A percentile compares a stretch with the other conserved stretches of the same genome.
These are phyloP conservation scores for Cystobasidium sp. DNA, from an alignment of 1,284 basidiomycete species.

Conservation along the genomic window DNA sequence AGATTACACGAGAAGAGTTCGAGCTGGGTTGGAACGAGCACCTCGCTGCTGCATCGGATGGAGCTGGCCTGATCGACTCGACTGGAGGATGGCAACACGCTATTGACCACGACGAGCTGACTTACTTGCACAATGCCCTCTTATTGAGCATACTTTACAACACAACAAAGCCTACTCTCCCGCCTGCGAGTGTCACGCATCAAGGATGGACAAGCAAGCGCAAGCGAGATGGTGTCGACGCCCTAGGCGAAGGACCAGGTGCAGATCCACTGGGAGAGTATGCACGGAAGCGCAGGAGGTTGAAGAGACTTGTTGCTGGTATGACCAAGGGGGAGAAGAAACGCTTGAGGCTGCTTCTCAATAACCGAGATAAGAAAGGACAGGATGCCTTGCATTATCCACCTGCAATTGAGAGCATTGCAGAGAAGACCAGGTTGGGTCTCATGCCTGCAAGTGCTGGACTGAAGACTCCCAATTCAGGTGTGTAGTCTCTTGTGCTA, in stretches of 20 bases:
- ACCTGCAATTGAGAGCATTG: conserved; percentile 20
- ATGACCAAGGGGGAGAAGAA: conserved; percentile 53
- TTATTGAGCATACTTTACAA: conserved; percentile 60
- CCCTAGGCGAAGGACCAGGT: conserved; percentile 22
- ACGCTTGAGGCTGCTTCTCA: conserved; percentile 44
- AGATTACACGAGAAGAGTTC: conserved; percentile 57
- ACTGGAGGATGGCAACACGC: conserved; percentile 23
- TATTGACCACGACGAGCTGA: conserved; percentile 29
- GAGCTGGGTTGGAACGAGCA: conserved; percentile 53
- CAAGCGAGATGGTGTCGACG: conserved; percentile 40
- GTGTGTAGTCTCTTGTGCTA: conserved; percentile 5
- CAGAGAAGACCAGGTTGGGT: conserved; percentile 30
- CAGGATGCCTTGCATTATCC: background rate
- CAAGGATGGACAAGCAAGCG: conserved; percentile 52
- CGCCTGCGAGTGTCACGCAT: conserved; percentile 50
- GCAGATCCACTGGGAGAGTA: conserved; percentile 28
- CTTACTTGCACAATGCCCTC: conserved; percentile 58
- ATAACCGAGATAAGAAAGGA: conserved; percentile 27
- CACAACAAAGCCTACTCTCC: conserved; percentile 51
- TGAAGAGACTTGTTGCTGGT: conserved; percentile 27
- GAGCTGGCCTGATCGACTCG: conserved; percentile 48
- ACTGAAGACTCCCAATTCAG: conserved; percentile 41
- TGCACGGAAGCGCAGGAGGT: conserved; percentile 40
- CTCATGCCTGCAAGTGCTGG: conserved; percentile 41
- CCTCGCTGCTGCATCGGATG: conserved; percentile 41